Conservation (phyloP, 192 early-diverging fungal genomes). For the Podila verticillata region DNA sequence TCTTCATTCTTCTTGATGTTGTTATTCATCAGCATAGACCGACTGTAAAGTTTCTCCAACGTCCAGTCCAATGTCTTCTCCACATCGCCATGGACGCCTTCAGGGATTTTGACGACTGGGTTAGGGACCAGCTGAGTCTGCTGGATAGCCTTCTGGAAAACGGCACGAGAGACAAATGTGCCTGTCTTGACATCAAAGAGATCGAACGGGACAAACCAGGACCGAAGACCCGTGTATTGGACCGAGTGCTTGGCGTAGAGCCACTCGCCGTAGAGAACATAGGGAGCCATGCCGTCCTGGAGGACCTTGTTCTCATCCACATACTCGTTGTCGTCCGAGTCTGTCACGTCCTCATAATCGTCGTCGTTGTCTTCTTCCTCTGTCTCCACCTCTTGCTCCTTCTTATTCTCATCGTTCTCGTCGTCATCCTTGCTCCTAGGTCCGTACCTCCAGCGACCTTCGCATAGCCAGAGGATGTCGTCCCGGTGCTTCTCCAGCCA, state of each 20-base stretch:
- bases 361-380: neutral
- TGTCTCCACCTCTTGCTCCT: neutral
- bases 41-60: constrained; percentile 21
- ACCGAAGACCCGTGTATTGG: constrained; percentile 38
- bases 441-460: constrained; percentile 36
- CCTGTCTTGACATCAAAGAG: constrained; percentile 47
- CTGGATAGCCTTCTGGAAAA: constrained; percentile 29
- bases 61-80: constrained; percentile 36
- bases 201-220: constrained; percentile 49
- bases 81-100: constrained; percentile 19
- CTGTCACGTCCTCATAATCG: constrained; percentile 15
- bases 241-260: constrained; percentile 49
- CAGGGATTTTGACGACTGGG: constrained; percentile 19
- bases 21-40: constrained; percentile 28
- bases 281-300: constrained; percentile 48
- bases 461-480: constrained; percentile 35
- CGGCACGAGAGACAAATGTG: constrained; percentile 37
- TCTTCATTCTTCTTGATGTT: neutral
- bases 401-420: neutral
- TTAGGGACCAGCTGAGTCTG: constrained; percentile 28
- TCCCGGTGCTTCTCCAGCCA: constrained; percentile 44
- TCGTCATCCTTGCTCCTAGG: neutral
- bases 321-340: constrained; percentile 33
- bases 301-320: constrained; percentile 45
- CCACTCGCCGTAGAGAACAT: constrained; percentile 53